These are phyloP conservation scores for Aspergillus sp. DNA, from an alignment of 2,329 filamentous ascomycete species.

Conservation along the genomic window DNA sequence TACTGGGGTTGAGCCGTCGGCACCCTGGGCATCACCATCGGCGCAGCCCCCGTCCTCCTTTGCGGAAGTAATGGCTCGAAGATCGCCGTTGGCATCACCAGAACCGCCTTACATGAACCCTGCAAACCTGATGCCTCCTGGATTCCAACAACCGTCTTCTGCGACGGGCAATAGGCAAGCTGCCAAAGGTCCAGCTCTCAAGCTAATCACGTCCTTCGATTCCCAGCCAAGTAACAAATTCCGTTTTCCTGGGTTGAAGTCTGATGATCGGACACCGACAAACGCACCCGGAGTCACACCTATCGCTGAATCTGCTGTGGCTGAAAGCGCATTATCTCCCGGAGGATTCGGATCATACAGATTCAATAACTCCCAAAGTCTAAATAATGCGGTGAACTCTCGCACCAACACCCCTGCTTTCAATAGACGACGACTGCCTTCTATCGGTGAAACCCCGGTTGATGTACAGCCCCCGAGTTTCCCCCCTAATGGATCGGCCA, in stretches of 20 bases:
- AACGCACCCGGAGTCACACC: slow-evolving; percentile 77
- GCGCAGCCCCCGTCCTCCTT: slow-evolving; percentile 59
- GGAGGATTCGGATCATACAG: slow-evolving; percentile 59
- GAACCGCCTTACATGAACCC: slow-evolving; percentile 54
- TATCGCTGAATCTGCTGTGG: slow-evolving; percentile 72
- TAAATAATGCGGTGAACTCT: slow-evolving; percentile 68
- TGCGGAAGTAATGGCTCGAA: slow-evolving; percentile 23
- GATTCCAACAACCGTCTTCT: slow-evolving; percentile 35
- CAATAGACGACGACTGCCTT: slow-evolving; percentile 66
- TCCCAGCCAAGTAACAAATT: slow-evolving; percentile 49
- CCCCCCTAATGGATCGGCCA: slow-evolving; percentile 40
- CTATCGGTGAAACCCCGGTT: slow-evolving; percentile 68
- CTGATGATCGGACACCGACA: slow-evolving; percentile 67
- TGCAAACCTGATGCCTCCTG: slow-evolving; percentile 18
- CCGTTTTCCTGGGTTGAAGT: slow-evolving; percentile 58
- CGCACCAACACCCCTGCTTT: slow-evolving; percentile 61
- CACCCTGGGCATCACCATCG: slow-evolving; percentile 84
- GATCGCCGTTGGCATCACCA: slow-evolving; percentile 47
- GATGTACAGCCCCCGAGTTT: slow-evolving; percentile 46
- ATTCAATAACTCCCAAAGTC: slow-evolving; percentile 59
- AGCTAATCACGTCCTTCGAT: slow-evolving; percentile 87
- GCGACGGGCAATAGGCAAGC: slow-evolving; percentile 58
- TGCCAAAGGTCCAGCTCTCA: slow-evolving; percentile 78
- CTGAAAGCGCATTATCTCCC: slow-evolving; percentile 63
- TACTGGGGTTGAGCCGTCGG: slow-evolving; percentile 77